Percentiles rank a stretch among this genome's conserved stretches.
Conservation (phyloP, 768 basidiomycete genomes). For the Calvatia gigantea region DNA sequence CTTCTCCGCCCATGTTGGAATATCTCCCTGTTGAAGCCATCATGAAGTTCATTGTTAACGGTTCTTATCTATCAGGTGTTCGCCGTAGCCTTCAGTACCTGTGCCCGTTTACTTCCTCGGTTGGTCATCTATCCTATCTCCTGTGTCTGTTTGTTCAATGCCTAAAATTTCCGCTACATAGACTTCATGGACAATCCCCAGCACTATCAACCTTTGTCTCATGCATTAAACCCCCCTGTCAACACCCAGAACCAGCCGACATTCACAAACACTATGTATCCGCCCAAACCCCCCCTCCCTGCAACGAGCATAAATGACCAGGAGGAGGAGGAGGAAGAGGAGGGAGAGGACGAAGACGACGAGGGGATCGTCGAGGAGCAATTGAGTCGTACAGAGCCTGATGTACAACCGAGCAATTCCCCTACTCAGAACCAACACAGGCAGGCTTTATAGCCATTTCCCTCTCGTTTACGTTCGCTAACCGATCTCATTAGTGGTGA, state of each 20-base stretch:
- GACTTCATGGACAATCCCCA: slow-evolving; percentile 63
- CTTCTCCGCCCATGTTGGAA: background rate
- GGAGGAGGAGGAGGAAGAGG: slow-evolving; percentile 56
- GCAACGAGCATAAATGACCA: slow-evolving; percentile 26
- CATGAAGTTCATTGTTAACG: slow-evolving; percentile 9
- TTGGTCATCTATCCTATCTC: background rate
- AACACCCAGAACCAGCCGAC: slow-evolving; percentile 21
- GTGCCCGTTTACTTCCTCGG: slow-evolving; percentile 2
- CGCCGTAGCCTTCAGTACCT: background rate
- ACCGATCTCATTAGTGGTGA: background rate
- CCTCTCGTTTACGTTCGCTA: background rate
- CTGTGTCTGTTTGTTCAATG: background rate
- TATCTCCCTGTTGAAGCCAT: background rate
- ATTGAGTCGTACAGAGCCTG: slow-evolving; percentile 45
- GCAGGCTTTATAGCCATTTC: slow-evolving; percentile 22
- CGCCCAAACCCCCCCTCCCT: background rate
- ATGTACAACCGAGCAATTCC: slow-evolving; percentile 34
- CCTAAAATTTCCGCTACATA: slow-evolving; percentile 8
- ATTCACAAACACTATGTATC: slow-evolving; percentile 4
- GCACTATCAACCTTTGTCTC: slow-evolving; percentile 77
- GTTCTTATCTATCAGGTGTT: slow-evolving; percentile 6
- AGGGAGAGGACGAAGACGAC: slow-evolving; percentile 71
- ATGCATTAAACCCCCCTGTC: slow-evolving; percentile 66
- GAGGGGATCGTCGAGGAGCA: slow-evolving; percentile 73
- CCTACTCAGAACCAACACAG: slow-evolving; percentile 33